These are phyloP conservation scores for Artemisia tridentata DNA, from an alignment of 129 eudicot genomes.

Conservation along the genomic window DNA sequence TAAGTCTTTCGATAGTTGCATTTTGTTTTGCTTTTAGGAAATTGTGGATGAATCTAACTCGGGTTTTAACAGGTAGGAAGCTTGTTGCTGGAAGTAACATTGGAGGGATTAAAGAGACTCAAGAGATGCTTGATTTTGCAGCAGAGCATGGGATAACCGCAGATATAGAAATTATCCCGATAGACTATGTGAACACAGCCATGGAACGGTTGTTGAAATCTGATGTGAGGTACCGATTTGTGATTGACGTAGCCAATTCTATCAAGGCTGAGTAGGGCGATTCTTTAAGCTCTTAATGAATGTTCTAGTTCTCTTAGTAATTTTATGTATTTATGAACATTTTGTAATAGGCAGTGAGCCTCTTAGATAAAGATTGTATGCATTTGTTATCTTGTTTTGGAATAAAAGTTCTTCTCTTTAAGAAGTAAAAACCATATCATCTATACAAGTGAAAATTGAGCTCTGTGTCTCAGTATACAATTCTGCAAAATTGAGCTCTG, in stretches of 20 bases:
- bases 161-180: slow-evolving; percentile 45
- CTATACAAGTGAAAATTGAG: too few species aligned
- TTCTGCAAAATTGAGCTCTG: too few species aligned
- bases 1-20: slow-evolving; percentile 10
- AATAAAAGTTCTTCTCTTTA: neutral
- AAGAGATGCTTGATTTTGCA: slow-evolving; percentile 67
- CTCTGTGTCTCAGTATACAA: too few species aligned
- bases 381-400: neutral
- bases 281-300: slow-evolving; percentile 7
- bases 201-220: slow-evolving; percentile 55
- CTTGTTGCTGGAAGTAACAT: slow-evolving; percentile 36
- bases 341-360: neutral
- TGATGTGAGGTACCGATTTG: slow-evolving; percentile 59
- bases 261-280: slow-evolving; percentile 21
- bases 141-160: slow-evolving; percentile 51
- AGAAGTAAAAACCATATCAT: too few species aligned
- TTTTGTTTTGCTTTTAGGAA: neutral
- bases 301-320: neutral
- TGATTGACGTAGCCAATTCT: slow-evolving; percentile 52
- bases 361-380: slow-evolving; percentile 5
- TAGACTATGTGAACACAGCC: slow-evolving; percentile 57
- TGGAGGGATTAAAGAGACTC: slow-evolving; percentile 63
- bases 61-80: slow-evolving; percentile 40
- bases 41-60: neutral
- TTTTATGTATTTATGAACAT: neutral